phyloP scores from a whole-genome alignment of 225 moss, liverwort and hornwort species.

The Climacium dendroides region DNA sequence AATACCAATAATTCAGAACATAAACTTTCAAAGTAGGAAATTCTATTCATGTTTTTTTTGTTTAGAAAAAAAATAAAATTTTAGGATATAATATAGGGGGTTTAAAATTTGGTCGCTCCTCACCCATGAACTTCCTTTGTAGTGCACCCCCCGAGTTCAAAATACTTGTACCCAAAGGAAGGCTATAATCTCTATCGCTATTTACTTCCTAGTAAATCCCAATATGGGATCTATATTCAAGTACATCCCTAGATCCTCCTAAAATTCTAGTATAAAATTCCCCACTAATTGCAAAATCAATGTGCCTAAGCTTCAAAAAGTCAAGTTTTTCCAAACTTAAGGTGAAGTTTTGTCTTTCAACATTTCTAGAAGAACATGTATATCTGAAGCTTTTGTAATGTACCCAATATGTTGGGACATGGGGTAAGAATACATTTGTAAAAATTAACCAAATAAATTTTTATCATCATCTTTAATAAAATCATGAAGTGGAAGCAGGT shows the following conservation, averaged over 20 bases:
- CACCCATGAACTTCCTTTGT: too few species aligned
- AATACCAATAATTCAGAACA: too few species aligned
- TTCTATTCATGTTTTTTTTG: too few species aligned
- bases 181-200: background rate
- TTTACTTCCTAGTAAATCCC: background rate
- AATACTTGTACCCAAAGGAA: background rate
- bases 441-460: background rate
- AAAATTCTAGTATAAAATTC: background rate
- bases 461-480: background rate
- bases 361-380: too few species aligned
- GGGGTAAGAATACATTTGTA: fast-evolving
- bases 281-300: background rate
- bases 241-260: fast-evolving
- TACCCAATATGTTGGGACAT: background rate
- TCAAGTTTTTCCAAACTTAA: background rate
- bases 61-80: too few species aligned
- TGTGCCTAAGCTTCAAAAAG: too few species aligned
- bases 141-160: too few species aligned
- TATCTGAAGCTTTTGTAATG: background rate
- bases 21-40: too few species aligned
- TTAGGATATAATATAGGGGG: too few species aligned
- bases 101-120: too few species aligned
- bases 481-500: too few species aligned
- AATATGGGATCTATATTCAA: background rate
- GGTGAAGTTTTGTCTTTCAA: background rate